Conservation (phyloP, 768 basidiomycete species). For the Polyporus arcularius region DNA sequence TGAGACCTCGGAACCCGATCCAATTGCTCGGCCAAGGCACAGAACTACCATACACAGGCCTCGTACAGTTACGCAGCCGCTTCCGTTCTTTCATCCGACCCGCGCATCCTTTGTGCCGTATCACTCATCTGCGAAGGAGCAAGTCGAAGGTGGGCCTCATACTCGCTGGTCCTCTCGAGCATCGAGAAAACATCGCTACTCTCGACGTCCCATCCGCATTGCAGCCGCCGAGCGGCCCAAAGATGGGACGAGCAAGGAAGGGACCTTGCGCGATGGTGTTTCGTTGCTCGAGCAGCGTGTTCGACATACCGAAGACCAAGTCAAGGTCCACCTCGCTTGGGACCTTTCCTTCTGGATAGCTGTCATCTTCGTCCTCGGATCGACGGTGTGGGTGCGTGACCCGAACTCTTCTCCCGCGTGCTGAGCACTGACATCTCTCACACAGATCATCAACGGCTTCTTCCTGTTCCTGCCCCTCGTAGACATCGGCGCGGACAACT, state of each 20-base stretch:
- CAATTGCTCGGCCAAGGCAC: background rate
- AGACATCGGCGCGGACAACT: conserved; percentile 27
- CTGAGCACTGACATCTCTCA: conserved; percentile 8
- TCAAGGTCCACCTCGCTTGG: conserved; percentile 25
- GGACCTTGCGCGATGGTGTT: background rate
- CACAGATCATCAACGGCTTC: conserved; percentile 60
- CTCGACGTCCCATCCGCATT: conserved; percentile 11
- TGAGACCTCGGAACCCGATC: too few relatives aligned
- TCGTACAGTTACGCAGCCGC: conserved; percentile 7
- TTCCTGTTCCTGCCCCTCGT: conserved; percentile 51
- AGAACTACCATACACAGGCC: conserved; percentile 7
- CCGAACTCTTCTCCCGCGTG: conserved; percentile 36
- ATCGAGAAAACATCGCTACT: conserved; percentile 27
- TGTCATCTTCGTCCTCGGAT: conserved; percentile 26
- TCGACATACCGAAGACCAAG: conserved; percentile 12
- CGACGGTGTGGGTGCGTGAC: conserved; percentile 23
- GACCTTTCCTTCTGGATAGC: conserved; percentile 31
- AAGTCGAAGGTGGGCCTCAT: conserved; percentile 2
- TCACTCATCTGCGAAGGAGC: background rate
- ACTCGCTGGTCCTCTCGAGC: conserved; percentile 43
- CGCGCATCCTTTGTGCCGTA: conserved; percentile 30
- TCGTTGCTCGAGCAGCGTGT: conserved; percentile 19
- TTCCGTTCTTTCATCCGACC: conserved; percentile 38
- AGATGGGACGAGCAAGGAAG: background rate
- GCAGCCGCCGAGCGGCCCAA: background rate